Conservation (phyloP, 2,329 filamentous ascomycete genomes). For the Cercospora sp. region DNA sequence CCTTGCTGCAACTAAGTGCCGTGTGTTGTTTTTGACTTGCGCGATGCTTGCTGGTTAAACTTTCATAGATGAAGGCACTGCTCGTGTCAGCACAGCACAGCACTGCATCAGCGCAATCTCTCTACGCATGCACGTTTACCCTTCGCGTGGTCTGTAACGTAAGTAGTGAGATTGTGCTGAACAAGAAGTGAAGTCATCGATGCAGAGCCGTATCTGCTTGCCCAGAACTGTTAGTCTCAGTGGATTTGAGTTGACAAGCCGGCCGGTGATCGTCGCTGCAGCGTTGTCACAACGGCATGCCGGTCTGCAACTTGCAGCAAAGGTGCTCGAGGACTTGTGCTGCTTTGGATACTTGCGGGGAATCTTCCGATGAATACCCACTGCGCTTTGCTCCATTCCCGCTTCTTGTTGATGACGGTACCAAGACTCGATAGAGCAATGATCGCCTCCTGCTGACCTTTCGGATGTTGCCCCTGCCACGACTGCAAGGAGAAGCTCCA, state of each 20-base stretch:
- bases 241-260: background rate
- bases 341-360: background rate
- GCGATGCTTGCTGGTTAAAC: background rate
- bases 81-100: background rate
- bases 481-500: background rate
- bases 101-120: background rate
- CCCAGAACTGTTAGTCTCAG: constrained; percentile 9
- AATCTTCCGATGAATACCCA: background rate
- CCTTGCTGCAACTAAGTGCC: background rate
- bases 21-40: background rate
- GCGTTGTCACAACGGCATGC: background rate
- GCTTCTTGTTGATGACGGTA: background rate
- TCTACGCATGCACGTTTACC: background rate
- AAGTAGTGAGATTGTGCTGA: constrained; percentile 2
- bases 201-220: constrained; percentile 11
- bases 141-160: background rate
- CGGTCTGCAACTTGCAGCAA: background rate
- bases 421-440: background rate
- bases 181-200: background rate
- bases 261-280: background rate
- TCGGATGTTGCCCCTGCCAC: background rate
- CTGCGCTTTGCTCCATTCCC: background rate
- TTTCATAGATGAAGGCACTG: background rate
- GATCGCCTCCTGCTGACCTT: background rate
- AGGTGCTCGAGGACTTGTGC: background rate